These are phyloP conservation scores for Aspergillus cristatus DNA, from an alignment of 495 filamentous ascomycete species.

Conservation along the genomic window DNA sequence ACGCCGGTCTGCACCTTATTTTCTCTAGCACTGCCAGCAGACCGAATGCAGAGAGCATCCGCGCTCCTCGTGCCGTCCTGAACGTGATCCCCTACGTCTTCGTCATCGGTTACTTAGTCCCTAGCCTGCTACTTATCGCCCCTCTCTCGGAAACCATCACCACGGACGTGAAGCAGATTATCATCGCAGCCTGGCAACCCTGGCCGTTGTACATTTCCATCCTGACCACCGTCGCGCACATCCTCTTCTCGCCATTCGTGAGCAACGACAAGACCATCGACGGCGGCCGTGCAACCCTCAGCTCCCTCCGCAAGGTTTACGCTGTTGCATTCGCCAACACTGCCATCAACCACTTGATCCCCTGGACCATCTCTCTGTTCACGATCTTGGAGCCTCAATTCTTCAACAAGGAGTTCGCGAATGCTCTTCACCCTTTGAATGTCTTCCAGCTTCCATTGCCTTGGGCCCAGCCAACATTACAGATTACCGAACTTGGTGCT, in stretches of 20 bases:
- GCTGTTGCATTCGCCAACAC: conserved; percentile 41
- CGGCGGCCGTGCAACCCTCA: conserved; percentile 24
- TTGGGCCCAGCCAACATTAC: conserved; percentile 24
- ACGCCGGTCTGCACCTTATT: conserved; percentile 41
- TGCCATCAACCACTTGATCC: conserved; percentile 37
- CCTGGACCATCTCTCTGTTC: conserved; percentile 35
- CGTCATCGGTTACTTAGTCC: conserved; percentile 41
- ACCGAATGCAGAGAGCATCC: conserved; percentile 37
- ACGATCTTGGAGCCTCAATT: conserved; percentile 27
- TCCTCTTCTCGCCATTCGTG: conserved; percentile 26
- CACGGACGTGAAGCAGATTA: conserved; percentile 43
- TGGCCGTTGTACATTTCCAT: conserved; percentile 45
- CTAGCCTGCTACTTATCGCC: conserved; percentile 41
- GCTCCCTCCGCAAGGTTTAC: conserved; percentile 44
- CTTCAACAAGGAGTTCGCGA: conserved; percentile 21
- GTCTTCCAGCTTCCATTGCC: conserved; percentile 35
- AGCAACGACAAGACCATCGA: conserved; percentile 14
- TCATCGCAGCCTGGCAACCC: conserved; percentile 51
- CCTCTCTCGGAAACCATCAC: conserved; percentile 36
- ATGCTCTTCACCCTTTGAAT: conserved; percentile 26
- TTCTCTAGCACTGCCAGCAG: conserved; percentile 40
- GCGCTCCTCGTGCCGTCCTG: conserved; percentile 38
- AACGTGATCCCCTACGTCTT: conserved; percentile 39
- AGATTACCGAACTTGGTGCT: conserved; percentile 32
- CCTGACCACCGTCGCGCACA: conserved; percentile 21